These are phyloP conservation scores for Paracoccidioides lutzii DNA, from an alignment of 2,329 filamentous ascomycete genomes.

Conservation along the genomic window DNA sequence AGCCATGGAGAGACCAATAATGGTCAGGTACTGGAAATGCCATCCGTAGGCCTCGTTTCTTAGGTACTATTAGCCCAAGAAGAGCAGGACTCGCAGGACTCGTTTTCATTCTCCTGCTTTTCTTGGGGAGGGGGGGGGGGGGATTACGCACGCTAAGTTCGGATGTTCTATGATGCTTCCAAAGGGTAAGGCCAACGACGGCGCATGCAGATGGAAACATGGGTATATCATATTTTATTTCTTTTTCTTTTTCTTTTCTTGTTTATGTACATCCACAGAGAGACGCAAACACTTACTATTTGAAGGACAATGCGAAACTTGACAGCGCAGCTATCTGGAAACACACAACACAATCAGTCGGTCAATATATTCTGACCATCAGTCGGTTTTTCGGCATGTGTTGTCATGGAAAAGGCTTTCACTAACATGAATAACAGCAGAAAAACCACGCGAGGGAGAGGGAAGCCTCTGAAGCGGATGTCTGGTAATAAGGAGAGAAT, in stretches of 20 bases:
- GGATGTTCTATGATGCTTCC: constrained; percentile 31
- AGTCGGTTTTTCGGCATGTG: background rate
- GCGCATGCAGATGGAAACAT: background rate
- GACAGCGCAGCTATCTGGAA: background rate
- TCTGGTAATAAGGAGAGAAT: constrained; percentile 1
- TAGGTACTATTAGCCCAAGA: background rate
- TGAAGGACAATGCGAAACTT: constrained; percentile 1
- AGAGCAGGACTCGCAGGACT: background rate
- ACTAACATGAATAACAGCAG: constrained; percentile 32
- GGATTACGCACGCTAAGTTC: constrained; percentile 26
- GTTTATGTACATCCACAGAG: no score
- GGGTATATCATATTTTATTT: background rate
- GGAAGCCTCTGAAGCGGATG: constrained; percentile 33
- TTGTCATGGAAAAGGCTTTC: background rate
- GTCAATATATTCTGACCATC: background rate
- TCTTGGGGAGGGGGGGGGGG: no score
- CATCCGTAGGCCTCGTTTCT: constrained; percentile 45
- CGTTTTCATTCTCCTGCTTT: constrained; percentile 1
- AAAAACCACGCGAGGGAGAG: constrained; percentile 32
- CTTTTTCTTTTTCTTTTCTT: no score
- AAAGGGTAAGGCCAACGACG: background rate
- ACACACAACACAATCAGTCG: background rate
- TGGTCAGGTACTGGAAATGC: constrained; percentile 54
- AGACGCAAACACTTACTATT: constrained; percentile 5
- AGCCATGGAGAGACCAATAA: constrained; percentile 46